Percentiles rank a stretch among this genome's conserved stretches.
These are phyloP conservation scores for Cutaneotrichosporon sp. DNA, from an alignment of 1,284 basidiomycete genomes.

Conservation along the genomic window DNA sequence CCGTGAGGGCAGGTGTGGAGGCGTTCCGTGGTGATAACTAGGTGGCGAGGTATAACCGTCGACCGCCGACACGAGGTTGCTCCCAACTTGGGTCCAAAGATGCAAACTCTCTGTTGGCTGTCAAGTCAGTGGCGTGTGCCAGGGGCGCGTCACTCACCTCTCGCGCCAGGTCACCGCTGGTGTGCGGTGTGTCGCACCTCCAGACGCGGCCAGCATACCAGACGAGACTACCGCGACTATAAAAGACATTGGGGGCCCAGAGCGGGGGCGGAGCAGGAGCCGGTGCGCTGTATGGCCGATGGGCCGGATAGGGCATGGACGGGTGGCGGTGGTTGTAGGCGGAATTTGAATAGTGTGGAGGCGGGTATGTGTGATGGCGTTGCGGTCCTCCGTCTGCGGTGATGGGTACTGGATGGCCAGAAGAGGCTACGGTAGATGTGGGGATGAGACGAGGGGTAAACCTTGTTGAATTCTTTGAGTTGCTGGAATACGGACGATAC, in stretches of 20 bases:
- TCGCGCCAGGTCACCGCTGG: slow-evolving; percentile 26
- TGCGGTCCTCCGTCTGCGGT: background rate
- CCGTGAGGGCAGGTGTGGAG: background rate
- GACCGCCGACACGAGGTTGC: slow-evolving; percentile 7
- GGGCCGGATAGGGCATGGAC: slow-evolving; percentile 11
- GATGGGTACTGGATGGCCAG: background rate
- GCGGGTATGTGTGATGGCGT: background rate
- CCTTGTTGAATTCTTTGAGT: background rate
- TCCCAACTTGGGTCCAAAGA: slow-evolving; percentile 42
- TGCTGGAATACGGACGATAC: background rate
- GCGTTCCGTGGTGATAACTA: background rate
- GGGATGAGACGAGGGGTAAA: slow-evolving; percentile 2
- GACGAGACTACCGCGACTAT: slow-evolving; percentile 35
- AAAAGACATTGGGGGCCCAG: slow-evolving; percentile 32
- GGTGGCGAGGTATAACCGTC: slow-evolving; percentile 6
- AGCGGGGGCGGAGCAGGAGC: slow-evolving; percentile 10
- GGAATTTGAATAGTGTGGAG: background rate
- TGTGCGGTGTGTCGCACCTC: slow-evolving; percentile 41
- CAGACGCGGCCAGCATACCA: slow-evolving; percentile 42
- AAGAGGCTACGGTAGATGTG: background rate
- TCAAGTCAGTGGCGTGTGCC: background rate
- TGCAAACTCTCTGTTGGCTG: slow-evolving; percentile 39
- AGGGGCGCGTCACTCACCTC: slow-evolving; percentile 13
- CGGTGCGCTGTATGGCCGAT: slow-evolving; percentile 8
- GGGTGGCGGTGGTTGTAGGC: background rate